phyloP scores from a whole-genome alignment of 2,329 filamentous ascomycete species.

The Apiospora hydei region DNA sequence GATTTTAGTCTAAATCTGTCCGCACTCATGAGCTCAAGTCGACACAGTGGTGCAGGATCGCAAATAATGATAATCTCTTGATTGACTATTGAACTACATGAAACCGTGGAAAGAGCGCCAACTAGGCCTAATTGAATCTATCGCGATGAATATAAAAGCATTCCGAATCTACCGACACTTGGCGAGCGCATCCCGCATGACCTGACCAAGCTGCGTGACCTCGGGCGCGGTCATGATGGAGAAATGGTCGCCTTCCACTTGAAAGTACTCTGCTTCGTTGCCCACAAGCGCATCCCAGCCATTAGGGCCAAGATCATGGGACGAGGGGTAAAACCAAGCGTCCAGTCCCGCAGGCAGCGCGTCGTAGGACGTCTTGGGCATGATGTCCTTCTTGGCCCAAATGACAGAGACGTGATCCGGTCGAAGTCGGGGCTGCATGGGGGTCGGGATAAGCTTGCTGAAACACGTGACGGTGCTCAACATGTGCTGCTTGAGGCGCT shows the following conservation, averaged over 20 bases:
- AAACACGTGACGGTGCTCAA: constrained; percentile 1
- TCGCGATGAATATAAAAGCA: too few relatives aligned
- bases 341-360: background rate
- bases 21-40: too few relatives aligned
- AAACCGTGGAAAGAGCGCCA: too few relatives aligned
- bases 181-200: background rate
- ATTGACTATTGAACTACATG: too few relatives aligned
- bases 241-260: constrained; percentile 3
- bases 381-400: constrained; percentile 1
- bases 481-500: background rate
- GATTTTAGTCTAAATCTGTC: too few relatives aligned
- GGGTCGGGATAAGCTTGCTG: background rate
- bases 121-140: too few relatives aligned
- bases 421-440: background rate
- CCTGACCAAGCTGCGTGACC: background rate
- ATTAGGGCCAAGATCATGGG: background rate
- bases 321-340: constrained; percentile 3
- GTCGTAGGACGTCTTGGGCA: background rate
- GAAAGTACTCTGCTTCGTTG: background rate
- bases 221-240: background rate
- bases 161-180: too few relatives aligned
- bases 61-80: too few relatives aligned
- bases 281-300: background rate
- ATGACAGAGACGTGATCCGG: background rate
- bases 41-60: too few relatives aligned